phyloP scores from a whole-genome alignment of 169 alveolate species.

The Theileria equi region DNA sequence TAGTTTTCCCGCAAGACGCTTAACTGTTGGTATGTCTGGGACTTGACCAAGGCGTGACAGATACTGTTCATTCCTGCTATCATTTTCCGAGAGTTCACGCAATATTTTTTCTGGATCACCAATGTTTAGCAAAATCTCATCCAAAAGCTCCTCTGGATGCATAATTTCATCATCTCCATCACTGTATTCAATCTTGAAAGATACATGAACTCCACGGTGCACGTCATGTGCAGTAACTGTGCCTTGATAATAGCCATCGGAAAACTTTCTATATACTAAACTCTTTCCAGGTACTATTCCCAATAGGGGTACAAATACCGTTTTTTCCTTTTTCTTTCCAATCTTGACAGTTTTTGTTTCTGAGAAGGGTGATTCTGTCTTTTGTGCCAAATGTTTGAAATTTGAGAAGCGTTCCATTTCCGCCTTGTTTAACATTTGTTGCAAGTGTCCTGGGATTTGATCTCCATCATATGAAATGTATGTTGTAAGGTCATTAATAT shows the following conservation, averaged over 20 bases:
- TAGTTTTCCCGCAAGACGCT: neutral
- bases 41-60: neutral
- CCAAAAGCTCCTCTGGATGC: conserved; percentile 28
- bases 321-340: too few relatives aligned
- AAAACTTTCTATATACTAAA: conserved; percentile 37
- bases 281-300: conserved; percentile 34
- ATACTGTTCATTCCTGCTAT: conserved; percentile 29
- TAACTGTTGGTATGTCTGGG: neutral
- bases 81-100: conserved; percentile 26
- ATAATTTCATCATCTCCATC: conserved; percentile 62
- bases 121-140: conserved; percentile 31
- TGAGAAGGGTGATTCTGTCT: neutral
- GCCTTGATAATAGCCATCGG: conserved; percentile 59
- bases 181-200: conserved; percentile 49
- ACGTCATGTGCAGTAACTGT: neutral
- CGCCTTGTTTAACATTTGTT: conserved; percentile 44
- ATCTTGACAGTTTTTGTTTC: neutral
- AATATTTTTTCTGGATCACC: conserved; percentile 12
- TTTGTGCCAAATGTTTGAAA: conserved; percentile 17
- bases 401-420: conserved; percentile 40
- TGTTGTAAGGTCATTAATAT: conserved; percentile 54
- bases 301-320: conserved; percentile 29
- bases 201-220: neutral
- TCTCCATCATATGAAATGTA: conserved; percentile 47
- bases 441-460: conserved; percentile 44